Evolutionary conservation across 768 basidiomycete species (phyloP).

Genomic region (Podaxis mareebaensis): DNA sequence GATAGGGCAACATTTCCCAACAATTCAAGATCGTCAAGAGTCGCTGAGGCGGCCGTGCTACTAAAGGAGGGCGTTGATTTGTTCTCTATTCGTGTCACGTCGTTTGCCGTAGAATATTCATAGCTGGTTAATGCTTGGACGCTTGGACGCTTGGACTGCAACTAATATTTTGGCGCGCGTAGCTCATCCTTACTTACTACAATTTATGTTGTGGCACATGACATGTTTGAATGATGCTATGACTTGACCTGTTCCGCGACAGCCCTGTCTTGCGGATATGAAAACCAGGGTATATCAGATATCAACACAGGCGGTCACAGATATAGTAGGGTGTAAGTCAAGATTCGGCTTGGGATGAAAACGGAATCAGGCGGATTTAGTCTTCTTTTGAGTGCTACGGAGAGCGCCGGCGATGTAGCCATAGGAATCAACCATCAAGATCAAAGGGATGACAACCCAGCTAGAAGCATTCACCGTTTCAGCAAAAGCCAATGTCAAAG

Average conservation of each 20-base stretch:
- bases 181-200: neutral
- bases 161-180: neutral
- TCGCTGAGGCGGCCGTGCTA: neutral
- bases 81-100: neutral
- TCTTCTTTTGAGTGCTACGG: constrained; percentile 36
- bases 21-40: constrained; percentile 27
- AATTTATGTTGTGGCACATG: neutral
- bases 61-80: neutral
- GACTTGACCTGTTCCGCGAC: neutral
- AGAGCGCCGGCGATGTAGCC: constrained; percentile 63
- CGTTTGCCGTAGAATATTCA: neutral
- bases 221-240: too few relatives aligned
- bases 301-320: neutral
- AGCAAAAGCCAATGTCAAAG: neutral
- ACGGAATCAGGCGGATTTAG: constrained; percentile 19
- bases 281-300: neutral
- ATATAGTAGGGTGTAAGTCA: neutral
- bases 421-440: constrained; percentile 81
- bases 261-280: neutral
- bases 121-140: neutral
- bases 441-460: constrained; percentile 78
- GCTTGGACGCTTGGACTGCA: neutral
- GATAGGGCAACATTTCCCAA: constrained; percentile 31
- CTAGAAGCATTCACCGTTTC: constrained; percentile 34
- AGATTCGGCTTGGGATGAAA: neutral